These are phyloP conservation scores for Rhypophila decipiens DNA, from an alignment of 495 filamentous ascomycete genomes.

Conservation along the genomic window DNA sequence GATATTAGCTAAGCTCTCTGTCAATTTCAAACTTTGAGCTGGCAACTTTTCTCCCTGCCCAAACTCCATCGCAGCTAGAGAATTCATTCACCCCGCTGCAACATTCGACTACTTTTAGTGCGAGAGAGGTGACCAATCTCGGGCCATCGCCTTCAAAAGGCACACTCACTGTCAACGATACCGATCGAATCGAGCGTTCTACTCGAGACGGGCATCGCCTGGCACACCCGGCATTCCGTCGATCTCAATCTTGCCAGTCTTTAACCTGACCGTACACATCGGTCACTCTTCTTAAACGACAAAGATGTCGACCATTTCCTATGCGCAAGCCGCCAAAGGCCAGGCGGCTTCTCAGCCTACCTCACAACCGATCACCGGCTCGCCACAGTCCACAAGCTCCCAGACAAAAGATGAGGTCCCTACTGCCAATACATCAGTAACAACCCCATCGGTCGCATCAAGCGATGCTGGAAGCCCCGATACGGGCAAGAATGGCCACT, in stretches of 20 bases:
- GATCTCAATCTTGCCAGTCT: too few relatives aligned
- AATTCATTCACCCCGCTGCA: too few relatives aligned
- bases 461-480: slow-evolving; percentile 48
- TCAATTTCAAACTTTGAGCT: background rate
- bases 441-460: slow-evolving; percentile 50
- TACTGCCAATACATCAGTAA: slow-evolving; percentile 36
- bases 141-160: slow-evolving; percentile 21
- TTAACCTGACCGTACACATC: too few relatives aligned
- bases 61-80: background rate
- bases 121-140: too few relatives aligned
- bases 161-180: slow-evolving; percentile 7
- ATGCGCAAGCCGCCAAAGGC: slow-evolving; percentile 91
- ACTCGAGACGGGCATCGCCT: slow-evolving; percentile 1
- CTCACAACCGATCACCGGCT: slow-evolving; percentile 54
- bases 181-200: slow-evolving; percentile 8
- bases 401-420: slow-evolving; percentile 55
- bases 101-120: too few relatives aligned
- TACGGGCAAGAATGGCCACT: slow-evolving; percentile 22
- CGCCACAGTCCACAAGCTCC: slow-evolving; percentile 58
- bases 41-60: background rate
- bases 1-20: background rate
- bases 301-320: slow-evolving; percentile 57
- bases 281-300: too few relatives aligned
- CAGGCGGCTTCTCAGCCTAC: slow-evolving; percentile 53
- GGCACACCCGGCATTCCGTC: background rate